A percentile compares a stretch with the other conserved stretches of the same genome.
These are phyloP conservation scores for Podaxis sp. DNA, from an alignment of 768 basidiomycete genomes.

Conservation along the genomic window DNA sequence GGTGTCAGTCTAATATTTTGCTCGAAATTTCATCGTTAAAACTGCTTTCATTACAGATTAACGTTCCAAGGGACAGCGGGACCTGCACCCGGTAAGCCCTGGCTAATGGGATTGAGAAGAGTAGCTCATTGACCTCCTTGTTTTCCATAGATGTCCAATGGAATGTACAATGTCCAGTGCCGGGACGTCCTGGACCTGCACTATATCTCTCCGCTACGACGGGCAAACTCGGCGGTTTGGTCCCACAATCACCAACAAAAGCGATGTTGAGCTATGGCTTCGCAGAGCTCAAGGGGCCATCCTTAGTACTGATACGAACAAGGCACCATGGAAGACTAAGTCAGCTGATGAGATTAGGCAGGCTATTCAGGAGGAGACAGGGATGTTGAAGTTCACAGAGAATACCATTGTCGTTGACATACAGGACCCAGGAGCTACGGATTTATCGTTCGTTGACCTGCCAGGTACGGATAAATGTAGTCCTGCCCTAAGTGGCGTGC, in stretches of 20 bases:
- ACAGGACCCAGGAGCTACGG: slow-evolving; percentile 42
- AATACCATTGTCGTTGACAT: slow-evolving; percentile 51
- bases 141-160: slow-evolving; percentile 46
- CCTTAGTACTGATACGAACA: slow-evolving; percentile 29
- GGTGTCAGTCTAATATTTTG: slow-evolving; percentile 36
- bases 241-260: slow-evolving; percentile 34
- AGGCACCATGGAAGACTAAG: slow-evolving; percentile 12
- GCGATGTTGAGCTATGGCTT: slow-evolving; percentile 49
- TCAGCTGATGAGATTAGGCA: slow-evolving; percentile 15
- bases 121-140: not conserved
- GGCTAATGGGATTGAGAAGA: not conserved
- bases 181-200: slow-evolving; percentile 41
- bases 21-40: not conserved
- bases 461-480: slow-evolving; percentile 36
- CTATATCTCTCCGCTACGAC: slow-evolving; percentile 33
- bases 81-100: slow-evolving; percentile 52
- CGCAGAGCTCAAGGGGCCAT: slow-evolving; percentile 62
- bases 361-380: slow-evolving; percentile 3
- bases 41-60: slow-evolving; percentile 39
- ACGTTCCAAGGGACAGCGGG: slow-evolving; percentile 60
- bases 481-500: not conserved
- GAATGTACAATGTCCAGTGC: slow-evolving; percentile 49
- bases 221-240: slow-evolving; percentile 38
- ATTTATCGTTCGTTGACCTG: slow-evolving; percentile 54
- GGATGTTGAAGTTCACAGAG: slow-evolving; percentile 41